These are phyloP conservation scores for Sarocladiaceae sp. DNA, from an alignment of 2,329 filamentous ascomycete genomes.

Conservation along the genomic window DNA sequence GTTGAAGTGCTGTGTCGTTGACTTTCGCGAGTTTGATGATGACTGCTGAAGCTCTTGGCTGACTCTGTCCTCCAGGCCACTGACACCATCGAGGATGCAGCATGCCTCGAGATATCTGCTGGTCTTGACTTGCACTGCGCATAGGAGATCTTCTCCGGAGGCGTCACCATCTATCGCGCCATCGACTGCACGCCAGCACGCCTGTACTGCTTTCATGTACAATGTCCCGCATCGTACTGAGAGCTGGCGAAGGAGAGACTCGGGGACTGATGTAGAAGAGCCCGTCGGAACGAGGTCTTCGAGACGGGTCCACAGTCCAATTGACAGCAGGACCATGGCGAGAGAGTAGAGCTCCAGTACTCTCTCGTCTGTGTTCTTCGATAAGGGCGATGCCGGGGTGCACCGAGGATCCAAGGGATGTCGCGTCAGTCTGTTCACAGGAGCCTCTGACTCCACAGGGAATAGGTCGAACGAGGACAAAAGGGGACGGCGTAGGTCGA, in stretches of 20 bases:
- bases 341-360: conserved; percentile 68
- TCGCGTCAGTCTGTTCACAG: conserved; percentile 34
- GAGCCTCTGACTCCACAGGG: conserved; percentile 21
- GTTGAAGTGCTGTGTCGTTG: not conserved
- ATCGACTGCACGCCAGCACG: conserved; percentile 68
- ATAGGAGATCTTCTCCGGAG: conserved; percentile 47
- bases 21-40: conserved; percentile 8
- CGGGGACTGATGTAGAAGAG: conserved; percentile 48
- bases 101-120: conserved; percentile 59
- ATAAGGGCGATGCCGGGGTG: conserved; percentile 42
- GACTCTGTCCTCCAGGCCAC: conserved; percentile 50
- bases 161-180: conserved; percentile 46
- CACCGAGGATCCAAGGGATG: conserved; percentile 61
- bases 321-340: conserved; percentile 67
- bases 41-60: conserved; percentile 39
- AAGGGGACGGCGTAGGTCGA: conserved; percentile 64
- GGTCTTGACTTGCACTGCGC: conserved; percentile 48
- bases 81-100: conserved; percentile 54
- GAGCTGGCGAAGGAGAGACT: conserved; percentile 59
- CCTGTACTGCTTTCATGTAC: conserved; percentile 71
- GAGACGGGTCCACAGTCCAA: conserved; percentile 71
- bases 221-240: conserved; percentile 66
- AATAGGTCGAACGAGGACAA: conserved; percentile 75
- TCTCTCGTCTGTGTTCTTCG: conserved; percentile 49
- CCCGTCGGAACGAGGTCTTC: conserved; percentile 43